Conservation (phyloP, 1,139 yeast species). For the Scheffersomyces segobiensis region DNA sequence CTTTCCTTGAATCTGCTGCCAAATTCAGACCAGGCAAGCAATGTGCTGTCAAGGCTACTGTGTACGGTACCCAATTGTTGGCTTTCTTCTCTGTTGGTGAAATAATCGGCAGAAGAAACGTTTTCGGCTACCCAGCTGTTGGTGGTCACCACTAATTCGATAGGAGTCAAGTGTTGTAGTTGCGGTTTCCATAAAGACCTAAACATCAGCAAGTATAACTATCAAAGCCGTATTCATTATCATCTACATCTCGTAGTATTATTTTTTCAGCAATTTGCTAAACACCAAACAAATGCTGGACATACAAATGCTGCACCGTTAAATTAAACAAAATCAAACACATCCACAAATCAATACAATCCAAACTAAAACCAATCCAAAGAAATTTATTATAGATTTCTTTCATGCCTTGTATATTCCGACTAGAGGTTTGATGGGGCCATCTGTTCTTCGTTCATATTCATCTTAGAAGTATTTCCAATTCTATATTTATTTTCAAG, state of each 20-base stretch:
- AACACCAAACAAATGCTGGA: too few relatives aligned
- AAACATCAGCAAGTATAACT: neutral
- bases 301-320: neutral
- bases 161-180: neutral
- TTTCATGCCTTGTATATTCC: neutral
- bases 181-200: neutral
- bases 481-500: neutral
- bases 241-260: neutral
- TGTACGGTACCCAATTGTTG: conserved; percentile 78
- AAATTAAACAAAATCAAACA: neutral
- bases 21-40: conserved; percentile 56
- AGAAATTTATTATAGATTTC: neutral
- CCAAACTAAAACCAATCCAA: neutral
- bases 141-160: conserved; percentile 26
- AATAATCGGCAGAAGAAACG: conserved; percentile 91
- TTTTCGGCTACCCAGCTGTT: conserved; percentile 76
- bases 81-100: conserved; percentile 96
- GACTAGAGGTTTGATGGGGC: neutral
- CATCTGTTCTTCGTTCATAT: neutral
- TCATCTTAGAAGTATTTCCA: neutral
- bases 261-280: neutral
- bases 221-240: neutral
- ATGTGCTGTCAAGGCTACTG: conserved; percentile 65
- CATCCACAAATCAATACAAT: neutral
- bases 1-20: conserved; percentile 39